Evolutionary conservation across 176 grass and related monocot species (phyloP).

Genomic region (Aechmea fasciata): DNA sequence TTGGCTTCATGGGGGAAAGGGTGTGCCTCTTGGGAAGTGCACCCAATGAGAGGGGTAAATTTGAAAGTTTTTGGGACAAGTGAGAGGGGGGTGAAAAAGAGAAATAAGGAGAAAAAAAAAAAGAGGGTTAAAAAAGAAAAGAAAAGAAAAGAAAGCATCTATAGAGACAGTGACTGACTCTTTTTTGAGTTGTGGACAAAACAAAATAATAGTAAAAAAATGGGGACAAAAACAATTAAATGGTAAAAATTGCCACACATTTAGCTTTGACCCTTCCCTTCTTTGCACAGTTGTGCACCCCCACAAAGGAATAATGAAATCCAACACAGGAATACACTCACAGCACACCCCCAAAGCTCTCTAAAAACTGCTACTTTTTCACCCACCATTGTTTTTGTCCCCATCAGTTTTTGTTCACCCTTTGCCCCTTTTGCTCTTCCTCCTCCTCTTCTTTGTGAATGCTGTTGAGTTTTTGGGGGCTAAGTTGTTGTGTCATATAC

Average conservation of each 20-base stretch:
- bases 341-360: not conserved
- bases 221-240: not conserved
- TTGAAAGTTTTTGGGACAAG: constrained; percentile 1
- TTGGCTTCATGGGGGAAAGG: not conserved
- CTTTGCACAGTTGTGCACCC: constrained; percentile 1
- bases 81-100: not conserved
- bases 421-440: not conserved
- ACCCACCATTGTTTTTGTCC: not conserved
- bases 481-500: not conserved
- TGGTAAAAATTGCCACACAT: not conserved
- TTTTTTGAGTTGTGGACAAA: not conserved
- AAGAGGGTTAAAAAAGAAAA: too few species aligned
- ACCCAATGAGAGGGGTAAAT: not conserved
- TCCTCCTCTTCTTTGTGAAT: not conserved
- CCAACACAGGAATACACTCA: too few species aligned
- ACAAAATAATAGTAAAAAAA: not conserved
- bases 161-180: not conserved
- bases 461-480: not conserved
- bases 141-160: not conserved
- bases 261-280: constrained; percentile 6
- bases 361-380: not conserved
- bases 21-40: not conserved
- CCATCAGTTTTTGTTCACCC: not conserved
- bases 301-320: constrained; percentile 4
- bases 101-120: too few species aligned